These are phyloP conservation scores for Astrocystis sublimbata DNA, from an alignment of 495 filamentous ascomycete genomes.

Conservation along the genomic window DNA sequence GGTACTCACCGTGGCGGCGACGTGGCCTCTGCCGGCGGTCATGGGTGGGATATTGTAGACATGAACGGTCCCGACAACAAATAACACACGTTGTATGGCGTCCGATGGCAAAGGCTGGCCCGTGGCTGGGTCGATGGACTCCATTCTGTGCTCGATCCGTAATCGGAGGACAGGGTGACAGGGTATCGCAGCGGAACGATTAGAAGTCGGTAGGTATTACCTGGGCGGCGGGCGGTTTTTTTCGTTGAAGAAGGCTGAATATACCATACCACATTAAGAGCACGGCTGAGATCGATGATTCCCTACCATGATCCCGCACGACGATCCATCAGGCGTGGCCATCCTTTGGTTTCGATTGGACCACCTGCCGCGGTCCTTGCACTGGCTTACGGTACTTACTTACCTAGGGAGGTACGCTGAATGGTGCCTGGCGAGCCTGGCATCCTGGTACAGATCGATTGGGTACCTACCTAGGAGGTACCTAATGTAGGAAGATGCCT, in stretches of 20 bases:
- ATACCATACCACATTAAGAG: background rate
- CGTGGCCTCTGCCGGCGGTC: slow-evolving; percentile 67
- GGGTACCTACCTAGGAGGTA: too few relatives aligned
- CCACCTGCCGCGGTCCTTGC: too few relatives aligned
- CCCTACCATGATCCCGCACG: slow-evolving; percentile 1
- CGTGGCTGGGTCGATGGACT: slow-evolving; percentile 59
- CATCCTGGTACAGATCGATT: too few relatives aligned
- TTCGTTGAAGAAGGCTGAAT: slow-evolving; percentile 8
- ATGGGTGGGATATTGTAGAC: slow-evolving; percentile 79
- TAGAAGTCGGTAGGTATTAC: background rate
- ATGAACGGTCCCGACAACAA: slow-evolving; percentile 67
- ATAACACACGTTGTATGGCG: slow-evolving; percentile 78
- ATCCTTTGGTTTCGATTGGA: too few relatives aligned
- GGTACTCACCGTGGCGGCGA: slow-evolving; percentile 50
- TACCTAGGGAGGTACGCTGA: too few relatives aligned
- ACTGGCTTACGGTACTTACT: too few relatives aligned
- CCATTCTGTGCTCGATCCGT: slow-evolving; percentile 31
- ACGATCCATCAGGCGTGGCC: too few relatives aligned
- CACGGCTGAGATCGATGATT: background rate
- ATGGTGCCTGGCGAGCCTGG: too few relatives aligned
- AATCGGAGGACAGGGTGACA: background rate
- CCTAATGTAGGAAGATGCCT: too few relatives aligned
- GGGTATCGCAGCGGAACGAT: background rate
- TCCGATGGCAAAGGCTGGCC: slow-evolving; percentile 58
- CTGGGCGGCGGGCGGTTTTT: too few relatives aligned